Percentiles rank a stretch among this genome's conserved stretches.
Conservation (phyloP, 2,329 filamentous ascomycete species). For the Xylariales sp. region DNA sequence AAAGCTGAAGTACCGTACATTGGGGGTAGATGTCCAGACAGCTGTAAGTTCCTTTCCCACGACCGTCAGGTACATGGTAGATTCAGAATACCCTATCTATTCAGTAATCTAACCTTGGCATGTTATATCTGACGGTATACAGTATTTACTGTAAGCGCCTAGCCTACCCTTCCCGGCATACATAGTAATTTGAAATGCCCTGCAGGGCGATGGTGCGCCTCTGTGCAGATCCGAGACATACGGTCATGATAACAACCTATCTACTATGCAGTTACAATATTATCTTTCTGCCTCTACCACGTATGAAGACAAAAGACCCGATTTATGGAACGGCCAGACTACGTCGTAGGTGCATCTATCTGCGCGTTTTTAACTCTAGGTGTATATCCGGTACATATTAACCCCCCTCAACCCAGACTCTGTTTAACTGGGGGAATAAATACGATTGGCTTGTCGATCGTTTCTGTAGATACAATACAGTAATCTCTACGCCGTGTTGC, state of each 20-base stretch:
- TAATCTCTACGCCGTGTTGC: slow-evolving; percentile 19
- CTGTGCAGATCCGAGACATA: slow-evolving; percentile 2
- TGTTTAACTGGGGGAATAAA: not conserved
- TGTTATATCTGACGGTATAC: not conserved
- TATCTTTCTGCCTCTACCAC: not conserved
- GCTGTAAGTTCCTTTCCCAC: no score
- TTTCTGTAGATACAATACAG: slow-evolving; percentile 9
- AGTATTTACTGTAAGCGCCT: not conserved
- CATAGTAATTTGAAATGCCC: slow-evolving; percentile 30
- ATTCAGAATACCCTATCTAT: not conserved
- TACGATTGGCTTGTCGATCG: slow-evolving; percentile 13
- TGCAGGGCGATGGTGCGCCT: slow-evolving; percentile 14
- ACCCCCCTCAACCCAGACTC: not conserved
- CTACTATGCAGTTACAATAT: not conserved
- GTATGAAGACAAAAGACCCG: no score
- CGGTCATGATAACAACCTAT: slow-evolving; percentile 2
- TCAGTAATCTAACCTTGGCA: slow-evolving; percentile 17
- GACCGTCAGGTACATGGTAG: not conserved
- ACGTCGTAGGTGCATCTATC: no score
- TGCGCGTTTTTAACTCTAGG: no score
- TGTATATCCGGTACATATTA: not conserved
- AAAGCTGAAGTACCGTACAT: not conserved
- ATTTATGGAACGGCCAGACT: no score
- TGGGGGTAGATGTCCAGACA: not conserved
- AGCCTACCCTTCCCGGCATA: not conserved